A percentile compares a stretch with the other conserved stretches of the same genome.
Conservation (phyloP, 345 rosid genomes). For the Aurinia saxatilis region DNA sequence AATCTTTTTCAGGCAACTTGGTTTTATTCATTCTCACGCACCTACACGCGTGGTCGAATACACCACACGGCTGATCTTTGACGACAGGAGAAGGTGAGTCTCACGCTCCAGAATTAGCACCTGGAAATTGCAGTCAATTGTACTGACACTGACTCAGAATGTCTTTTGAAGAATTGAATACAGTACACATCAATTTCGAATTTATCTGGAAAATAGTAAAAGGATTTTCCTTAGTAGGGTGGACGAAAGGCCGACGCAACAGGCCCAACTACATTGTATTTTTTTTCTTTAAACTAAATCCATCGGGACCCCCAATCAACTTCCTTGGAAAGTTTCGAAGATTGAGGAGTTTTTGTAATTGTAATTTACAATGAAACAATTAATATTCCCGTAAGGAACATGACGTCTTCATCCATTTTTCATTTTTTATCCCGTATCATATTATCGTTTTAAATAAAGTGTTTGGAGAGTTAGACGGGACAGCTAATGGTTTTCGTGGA, state of each 20-base stretch:
- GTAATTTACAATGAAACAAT: too few relatives aligned
- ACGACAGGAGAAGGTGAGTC: not conserved
- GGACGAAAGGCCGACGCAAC: not conserved
- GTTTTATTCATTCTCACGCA: constrained; percentile 1
- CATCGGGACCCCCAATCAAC: too few relatives aligned
- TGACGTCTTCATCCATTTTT: too few relatives aligned
- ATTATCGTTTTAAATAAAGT: too few relatives aligned
- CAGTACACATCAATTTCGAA: not conserved
- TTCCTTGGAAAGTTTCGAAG: too few relatives aligned
- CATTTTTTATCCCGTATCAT: too few relatives aligned
- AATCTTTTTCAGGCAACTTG: constrained; percentile 11
- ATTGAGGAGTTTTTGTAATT: too few relatives aligned
- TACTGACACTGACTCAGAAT: constrained; percentile 22
- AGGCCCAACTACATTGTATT: too few relatives aligned
- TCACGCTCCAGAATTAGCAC: not conserved
- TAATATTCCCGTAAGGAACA: too few relatives aligned
- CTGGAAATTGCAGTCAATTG: constrained; percentile 4
- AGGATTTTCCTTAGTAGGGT: not conserved
- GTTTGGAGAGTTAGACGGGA: too few relatives aligned
- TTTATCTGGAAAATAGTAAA: not conserved
- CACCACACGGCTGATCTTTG: not conserved
- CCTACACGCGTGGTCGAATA: not conserved
- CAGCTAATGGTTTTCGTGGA: too few relatives aligned
- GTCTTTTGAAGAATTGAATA: constrained; percentile 12
- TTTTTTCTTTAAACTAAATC: too few relatives aligned